phyloP scores from a whole-genome alignment of 768 basidiomycete species.

The Megacollybia marginata region DNA sequence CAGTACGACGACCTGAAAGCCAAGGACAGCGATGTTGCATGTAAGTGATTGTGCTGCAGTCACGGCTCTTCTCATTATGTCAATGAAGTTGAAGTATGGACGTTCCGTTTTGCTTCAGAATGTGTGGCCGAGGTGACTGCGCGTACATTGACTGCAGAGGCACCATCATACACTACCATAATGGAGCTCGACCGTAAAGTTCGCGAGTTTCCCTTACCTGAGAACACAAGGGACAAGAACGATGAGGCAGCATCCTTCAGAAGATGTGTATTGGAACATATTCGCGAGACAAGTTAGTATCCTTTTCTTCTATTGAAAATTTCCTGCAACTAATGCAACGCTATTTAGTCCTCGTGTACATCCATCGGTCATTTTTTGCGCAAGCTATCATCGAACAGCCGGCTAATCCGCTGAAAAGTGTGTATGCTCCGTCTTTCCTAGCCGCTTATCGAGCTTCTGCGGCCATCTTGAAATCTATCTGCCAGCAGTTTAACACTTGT shows the following conservation, averaged over 20 bases:
- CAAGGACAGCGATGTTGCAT: conserved; percentile 14
- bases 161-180: conserved; percentile 56
- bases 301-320: neutral
- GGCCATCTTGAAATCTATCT: conserved; percentile 45
- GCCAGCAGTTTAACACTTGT: conserved; percentile 37
- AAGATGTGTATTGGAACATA: conserved; percentile 40
- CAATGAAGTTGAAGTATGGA: conserved; percentile 48
- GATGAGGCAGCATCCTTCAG: conserved; percentile 35
- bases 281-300: conserved; percentile 35
- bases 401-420: conserved; percentile 55
- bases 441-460: conserved; percentile 54
- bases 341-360: conserved; percentile 46
- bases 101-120: conserved; percentile 56
- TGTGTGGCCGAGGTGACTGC: conserved; percentile 58
- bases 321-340: neutral
- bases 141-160: conserved; percentile 54
- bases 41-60: conserved; percentile 4
- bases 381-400: conserved; percentile 66
- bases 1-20: conserved; percentile 24
- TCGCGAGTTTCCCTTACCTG: conserved; percentile 54
- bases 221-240: conserved; percentile 26
- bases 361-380: conserved; percentile 65
- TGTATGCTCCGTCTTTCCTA: conserved; percentile 58
- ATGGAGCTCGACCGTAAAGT: conserved; percentile 65
- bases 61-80: conserved; percentile 1